A percentile compares a stretch with the other conserved stretches of the same genome.
These are phyloP conservation scores for Litchi chinensis DNA, from an alignment of 345 rosid species.

Conservation along the genomic window DNA sequence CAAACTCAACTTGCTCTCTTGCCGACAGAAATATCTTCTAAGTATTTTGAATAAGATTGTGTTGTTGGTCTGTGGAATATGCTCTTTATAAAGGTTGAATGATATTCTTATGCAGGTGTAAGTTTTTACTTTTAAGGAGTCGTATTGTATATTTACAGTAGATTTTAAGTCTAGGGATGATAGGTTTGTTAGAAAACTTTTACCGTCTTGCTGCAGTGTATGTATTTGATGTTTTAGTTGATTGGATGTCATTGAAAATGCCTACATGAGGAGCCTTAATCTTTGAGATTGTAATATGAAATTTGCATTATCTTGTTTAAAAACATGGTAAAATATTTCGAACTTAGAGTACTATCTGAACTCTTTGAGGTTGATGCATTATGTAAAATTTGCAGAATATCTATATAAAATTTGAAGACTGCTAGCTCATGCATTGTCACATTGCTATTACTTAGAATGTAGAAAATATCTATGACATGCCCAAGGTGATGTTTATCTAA, in stretches of 20 bases:
- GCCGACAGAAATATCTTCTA: background rate
- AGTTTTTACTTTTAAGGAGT: background rate
- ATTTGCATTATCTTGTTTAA: background rate
- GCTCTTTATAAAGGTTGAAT: background rate
- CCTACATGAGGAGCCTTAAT: background rate
- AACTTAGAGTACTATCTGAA: background rate
- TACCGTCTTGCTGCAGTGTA: background rate
- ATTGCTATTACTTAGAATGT: background rate
- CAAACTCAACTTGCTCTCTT: background rate
- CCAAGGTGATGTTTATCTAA: background rate
- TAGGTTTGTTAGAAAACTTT: background rate
- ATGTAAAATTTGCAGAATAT: background rate
- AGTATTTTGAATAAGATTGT: background rate
- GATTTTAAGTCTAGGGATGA: background rate
- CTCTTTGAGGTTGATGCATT: background rate
- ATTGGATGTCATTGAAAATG: background rate
- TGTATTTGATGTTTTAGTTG: background rate
- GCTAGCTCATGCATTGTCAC: background rate
- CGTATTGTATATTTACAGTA: background rate
- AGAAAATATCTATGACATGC: background rate
- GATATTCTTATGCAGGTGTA: background rate
- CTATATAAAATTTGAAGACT: background rate
- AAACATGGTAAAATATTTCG: background rate
- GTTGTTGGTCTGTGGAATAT: constrained; percentile 1
- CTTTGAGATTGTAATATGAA: background rate